Conservation (phyloP, 139 green algal genomes). For the Chlorella sp. region DNA sequence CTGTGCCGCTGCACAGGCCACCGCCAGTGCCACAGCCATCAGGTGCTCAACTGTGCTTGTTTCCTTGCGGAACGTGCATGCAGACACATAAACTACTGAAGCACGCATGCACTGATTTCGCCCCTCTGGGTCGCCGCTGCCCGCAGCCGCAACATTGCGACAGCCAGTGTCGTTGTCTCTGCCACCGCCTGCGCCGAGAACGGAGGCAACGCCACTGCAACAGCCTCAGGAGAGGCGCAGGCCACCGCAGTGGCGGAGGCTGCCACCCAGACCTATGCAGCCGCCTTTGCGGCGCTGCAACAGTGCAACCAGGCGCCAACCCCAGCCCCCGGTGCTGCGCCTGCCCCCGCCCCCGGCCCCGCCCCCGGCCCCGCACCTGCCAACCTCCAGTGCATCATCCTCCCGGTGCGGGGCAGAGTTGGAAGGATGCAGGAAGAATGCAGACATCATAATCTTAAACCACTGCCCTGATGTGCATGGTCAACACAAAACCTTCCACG, state of each 20-base stretch:
- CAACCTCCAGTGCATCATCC: slow-evolving; percentile 1
- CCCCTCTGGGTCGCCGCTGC: neutral
- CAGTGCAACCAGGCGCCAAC: neutral
- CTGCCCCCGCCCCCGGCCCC: neutral
- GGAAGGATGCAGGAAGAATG: no score
- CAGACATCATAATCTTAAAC: no score
- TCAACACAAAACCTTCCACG: no score
- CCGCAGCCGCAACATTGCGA: slow-evolving; percentile 9
- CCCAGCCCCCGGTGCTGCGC: neutral
- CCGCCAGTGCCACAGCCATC: neutral
- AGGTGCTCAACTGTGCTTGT: no score
- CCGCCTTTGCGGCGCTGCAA: neutral
- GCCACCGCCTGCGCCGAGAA: slow-evolving; percentile 6
- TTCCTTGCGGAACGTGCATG: no score
- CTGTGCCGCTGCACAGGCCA: neutral
- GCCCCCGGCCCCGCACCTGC: neutral
- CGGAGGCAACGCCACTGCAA: neutral
- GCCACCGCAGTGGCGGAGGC: neutral
- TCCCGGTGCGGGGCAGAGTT: neutral
- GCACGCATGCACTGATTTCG: no score
- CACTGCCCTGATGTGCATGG: no score
- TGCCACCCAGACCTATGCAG: neutral
- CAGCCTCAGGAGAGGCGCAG: neutral
- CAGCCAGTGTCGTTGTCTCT: neutral
- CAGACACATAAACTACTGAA: no score